phyloP scores from a whole-genome alignment of 306 rosid species.

The Medicago lupulina region DNA sequence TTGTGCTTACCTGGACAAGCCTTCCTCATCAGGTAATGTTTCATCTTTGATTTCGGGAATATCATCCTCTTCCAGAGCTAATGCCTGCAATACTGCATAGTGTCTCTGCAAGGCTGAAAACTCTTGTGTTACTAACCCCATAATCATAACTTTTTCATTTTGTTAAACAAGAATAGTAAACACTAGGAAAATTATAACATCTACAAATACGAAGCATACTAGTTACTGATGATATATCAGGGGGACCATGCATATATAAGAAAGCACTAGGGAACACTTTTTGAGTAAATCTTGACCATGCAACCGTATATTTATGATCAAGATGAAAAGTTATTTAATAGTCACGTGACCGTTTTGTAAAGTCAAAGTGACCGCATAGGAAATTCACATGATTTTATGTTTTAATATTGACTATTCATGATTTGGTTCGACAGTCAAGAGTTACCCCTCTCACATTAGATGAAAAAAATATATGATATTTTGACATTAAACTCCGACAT shows the following conservation, averaged over 20 bases:
- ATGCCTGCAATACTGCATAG: conserved; percentile 84
- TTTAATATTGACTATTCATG: neutral
- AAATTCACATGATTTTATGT: conserved; percentile 1
- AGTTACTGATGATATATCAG: neutral
- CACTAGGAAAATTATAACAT: conserved; percentile 7
- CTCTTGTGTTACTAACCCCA: conserved; percentile 25
- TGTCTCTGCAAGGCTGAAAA: conserved; percentile 94
- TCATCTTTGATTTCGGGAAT: conserved; percentile 85
- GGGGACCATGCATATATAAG: conserved; percentile 16
- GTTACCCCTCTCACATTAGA: neutral
- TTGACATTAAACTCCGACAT: too few species aligned
- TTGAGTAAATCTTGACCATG: neutral
- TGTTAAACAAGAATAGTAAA: conserved; percentile 27
- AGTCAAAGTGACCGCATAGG: neutral
- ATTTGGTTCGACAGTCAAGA: neutral
- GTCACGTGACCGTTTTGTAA: neutral
- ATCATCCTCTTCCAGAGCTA: conserved; percentile 87
- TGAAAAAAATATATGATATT: too few species aligned
- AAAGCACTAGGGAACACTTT: conserved; percentile 5
- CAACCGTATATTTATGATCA: neutral
- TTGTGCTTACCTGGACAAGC: conserved; percentile 73
- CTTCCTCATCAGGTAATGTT: conserved; percentile 90
- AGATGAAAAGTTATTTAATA: neutral
- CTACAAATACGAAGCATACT: conserved; percentile 10
- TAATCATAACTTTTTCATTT: conserved; percentile 26